A percentile compares a stretch with the other conserved stretches of the same genome.
These are phyloP conservation scores for Malassezia arunalokei DNA, from an alignment of 1,284 basidiomycete species.

Conservation along the genomic window DNA sequence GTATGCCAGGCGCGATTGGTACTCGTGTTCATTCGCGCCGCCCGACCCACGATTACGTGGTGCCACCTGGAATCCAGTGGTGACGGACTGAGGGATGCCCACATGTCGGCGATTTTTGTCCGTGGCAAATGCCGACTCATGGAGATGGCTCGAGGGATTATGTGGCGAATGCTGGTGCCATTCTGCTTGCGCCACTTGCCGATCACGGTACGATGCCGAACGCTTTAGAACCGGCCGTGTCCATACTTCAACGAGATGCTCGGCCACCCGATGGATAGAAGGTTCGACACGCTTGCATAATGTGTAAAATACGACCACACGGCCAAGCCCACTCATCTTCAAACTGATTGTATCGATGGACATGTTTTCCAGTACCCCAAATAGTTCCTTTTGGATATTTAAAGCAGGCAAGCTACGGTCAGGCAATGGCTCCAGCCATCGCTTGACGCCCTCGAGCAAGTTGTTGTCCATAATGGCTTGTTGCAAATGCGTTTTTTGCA, in stretches of 20 bases:
- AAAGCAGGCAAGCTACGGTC: slow-evolving; percentile 84
- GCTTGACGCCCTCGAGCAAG: slow-evolving; percentile 72
- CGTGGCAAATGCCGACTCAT: not conserved
- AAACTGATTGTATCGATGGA: slow-evolving; percentile 81
- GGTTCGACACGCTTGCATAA: slow-evolving; percentile 72
- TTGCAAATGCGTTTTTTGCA: slow-evolving; percentile 76
- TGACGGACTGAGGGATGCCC: slow-evolving; percentile 32
- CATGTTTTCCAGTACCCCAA: slow-evolving; percentile 65
- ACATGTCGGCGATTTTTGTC: slow-evolving; percentile 24
- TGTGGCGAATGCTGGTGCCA: slow-evolving; percentile 25
- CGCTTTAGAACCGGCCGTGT: slow-evolving; percentile 42
- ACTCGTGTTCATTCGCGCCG: slow-evolving; percentile 21
- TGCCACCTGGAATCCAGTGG: slow-evolving; percentile 30
- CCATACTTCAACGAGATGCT: slow-evolving; percentile 58
- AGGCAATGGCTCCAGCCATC: slow-evolving; percentile 88
- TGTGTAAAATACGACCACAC: slow-evolving; percentile 86
- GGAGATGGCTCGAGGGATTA: slow-evolving; percentile 14
- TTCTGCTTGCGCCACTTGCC: slow-evolving; percentile 29
- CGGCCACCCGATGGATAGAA: slow-evolving; percentile 66
- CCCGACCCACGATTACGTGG: slow-evolving; percentile 22
- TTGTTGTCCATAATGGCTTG: slow-evolving; percentile 93
- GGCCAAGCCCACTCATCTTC: slow-evolving; percentile 82
- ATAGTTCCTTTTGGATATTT: slow-evolving; percentile 87
- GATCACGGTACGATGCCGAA: slow-evolving; percentile 38
- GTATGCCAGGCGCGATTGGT: slow-evolving; percentile 31